Base-by-base conservation (phyloP, 345 rosid genomes). In the Cardamine chenopodiifolia region DNA sequence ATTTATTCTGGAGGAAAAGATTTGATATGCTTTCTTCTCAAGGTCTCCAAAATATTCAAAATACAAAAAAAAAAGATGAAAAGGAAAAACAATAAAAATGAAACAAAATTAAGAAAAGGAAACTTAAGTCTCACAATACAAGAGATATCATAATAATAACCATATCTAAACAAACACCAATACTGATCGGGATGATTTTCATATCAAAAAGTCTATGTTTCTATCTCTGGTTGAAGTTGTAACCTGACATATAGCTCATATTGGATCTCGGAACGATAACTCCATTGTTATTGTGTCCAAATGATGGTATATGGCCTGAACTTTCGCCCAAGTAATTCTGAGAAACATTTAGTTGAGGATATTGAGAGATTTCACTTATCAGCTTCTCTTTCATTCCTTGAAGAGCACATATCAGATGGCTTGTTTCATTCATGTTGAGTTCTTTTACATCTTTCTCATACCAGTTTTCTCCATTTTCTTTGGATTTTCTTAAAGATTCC, bases 361-460 rank as follows among this genome's bases (percentile, higher is more conserved):
- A 3, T 4, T 66, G 57, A n/a, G 49, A 18, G 8, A 64, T 44
- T 67, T 79, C 86, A 56, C 66, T 55, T 8, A 45, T 31, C 1
- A 86, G 81, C 4, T 60, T 78, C 15, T 65, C 75, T 65, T 50
- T 84, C 26, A 88, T 53, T 29, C 78, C 79, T 72, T 66, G 71
- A 29, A 87, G 48, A 0, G 79, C 40, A 8, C 13, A 4, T 35
- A 72, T 83, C 26, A 88, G 37, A 28, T 67, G 72, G 40, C 74
- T 50, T 4, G 86, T 82, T 78, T 87, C 80, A 3, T 45, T 15
- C 22, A 61, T 0, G 25, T 56, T 68, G 3, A 87, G 78, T 3
- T 84, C 82, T 0, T 78, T 79, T 2, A 78, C 42, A 10, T 91
- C 89, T 1, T 80, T 69, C 55, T 84, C 82, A 87, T 88, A 91